These are phyloP conservation scores for Omphalotus guepiniiformis DNA, from an alignment of 768 basidiomycete species.

Conservation along the genomic window DNA sequence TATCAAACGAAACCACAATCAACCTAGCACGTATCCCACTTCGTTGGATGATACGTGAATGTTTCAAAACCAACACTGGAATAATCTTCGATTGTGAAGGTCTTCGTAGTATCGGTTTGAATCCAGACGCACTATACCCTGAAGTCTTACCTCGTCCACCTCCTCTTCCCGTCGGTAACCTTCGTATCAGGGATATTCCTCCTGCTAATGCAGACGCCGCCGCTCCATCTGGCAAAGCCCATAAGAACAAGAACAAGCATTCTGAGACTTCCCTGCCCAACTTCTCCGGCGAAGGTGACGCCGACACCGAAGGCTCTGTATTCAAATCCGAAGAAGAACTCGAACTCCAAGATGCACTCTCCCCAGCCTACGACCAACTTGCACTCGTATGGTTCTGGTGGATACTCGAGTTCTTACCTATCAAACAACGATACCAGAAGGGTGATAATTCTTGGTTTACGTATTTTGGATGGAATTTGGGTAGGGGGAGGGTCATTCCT, in stretches of 20 bases:
- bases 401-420: conserved; percentile 57
- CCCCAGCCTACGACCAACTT: conserved; percentile 59
- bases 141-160: conserved; percentile 34
- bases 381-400: conserved; percentile 50
- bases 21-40: conserved; percentile 48
- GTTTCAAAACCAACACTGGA: conserved; percentile 50
- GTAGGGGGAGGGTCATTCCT: conserved; percentile 35
- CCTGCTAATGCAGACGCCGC: conserved; percentile 6
- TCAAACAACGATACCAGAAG: conserved; percentile 34
- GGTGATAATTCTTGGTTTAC: conserved; percentile 26
- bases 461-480: conserved; percentile 29
- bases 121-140: conserved; percentile 43
- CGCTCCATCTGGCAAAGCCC: background rate
- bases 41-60: conserved; percentile 70
- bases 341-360: conserved; percentile 55
- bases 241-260: background rate
- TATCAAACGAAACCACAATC: conserved; percentile 30
- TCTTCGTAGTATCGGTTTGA: conserved; percentile 41
- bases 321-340: conserved; percentile 52
- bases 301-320: conserved; percentile 7
- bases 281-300: conserved; percentile 2
- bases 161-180: conserved; percentile 20
- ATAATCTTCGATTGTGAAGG: conserved; percentile 51
- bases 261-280: background rate
- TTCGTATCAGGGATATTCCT: conserved; percentile 19